A percentile compares a stretch with the other conserved stretches of the same genome.
Evolutionary conservation across 768 basidiomycete species (phyloP).

Genomic region (Suillus fuscotomentosus): DNA sequence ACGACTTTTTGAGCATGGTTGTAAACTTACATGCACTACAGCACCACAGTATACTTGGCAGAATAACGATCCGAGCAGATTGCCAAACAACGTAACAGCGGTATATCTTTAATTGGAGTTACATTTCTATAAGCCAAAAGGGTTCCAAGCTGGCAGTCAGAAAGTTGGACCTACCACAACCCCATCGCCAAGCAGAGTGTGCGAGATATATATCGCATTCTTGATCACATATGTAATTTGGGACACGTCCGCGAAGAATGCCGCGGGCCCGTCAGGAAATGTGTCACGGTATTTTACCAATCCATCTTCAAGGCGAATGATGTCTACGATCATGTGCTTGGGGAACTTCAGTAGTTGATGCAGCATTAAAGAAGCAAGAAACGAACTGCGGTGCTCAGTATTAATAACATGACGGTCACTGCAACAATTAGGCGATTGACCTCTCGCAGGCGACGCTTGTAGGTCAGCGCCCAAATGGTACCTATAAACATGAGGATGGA

Average conservation of each 20-base stretch:
- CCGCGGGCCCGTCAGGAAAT: conserved; percentile 20
- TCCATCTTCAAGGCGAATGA: conserved; percentile 17
- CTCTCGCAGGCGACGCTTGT: conserved; percentile 2
- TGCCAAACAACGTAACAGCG: conserved; percentile 17
- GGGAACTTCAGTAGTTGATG: background rate
- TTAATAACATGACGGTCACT: conserved; percentile 17
- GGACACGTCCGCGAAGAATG: conserved; percentile 22
- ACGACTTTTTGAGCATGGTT: background rate
- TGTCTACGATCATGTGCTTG: conserved; percentile 16
- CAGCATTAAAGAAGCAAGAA: background rate
- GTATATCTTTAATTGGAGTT: conserved; percentile 10
- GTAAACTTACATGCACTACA: conserved; percentile 8
- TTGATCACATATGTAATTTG: conserved; percentile 25
- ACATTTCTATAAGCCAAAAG: background rate
- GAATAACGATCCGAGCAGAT: conserved; percentile 8
- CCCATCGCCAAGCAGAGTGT: conserved; percentile 11
- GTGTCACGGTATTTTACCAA: conserved; percentile 19
- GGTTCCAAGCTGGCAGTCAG: background rate
- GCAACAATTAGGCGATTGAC: conserved; percentile 16
- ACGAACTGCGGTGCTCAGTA: conserved; percentile 21
- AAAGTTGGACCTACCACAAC: conserved; percentile 6
- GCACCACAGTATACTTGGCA: conserved; percentile 10
- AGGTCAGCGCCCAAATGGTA: conserved; percentile 19
- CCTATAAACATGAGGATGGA: conserved; percentile 25
- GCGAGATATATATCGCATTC: conserved; percentile 19